A percentile compares a stretch with the other conserved stretches of the same genome.
Evolutionary conservation across 1,139 yeast genomes (phyloP).

Genomic region (Hyphopichia khmerensis): DNA sequence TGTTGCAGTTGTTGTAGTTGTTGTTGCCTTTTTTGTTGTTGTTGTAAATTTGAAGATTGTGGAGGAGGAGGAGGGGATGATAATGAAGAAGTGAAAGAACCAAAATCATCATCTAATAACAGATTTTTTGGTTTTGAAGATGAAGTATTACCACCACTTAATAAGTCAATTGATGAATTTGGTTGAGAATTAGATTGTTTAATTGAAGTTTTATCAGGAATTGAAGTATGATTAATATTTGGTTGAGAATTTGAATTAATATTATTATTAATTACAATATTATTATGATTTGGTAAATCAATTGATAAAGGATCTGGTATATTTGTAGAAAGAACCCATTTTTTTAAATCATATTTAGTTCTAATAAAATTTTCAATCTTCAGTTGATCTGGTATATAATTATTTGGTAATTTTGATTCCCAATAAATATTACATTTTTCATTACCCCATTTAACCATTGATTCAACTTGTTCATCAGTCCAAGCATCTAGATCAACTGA

Average conservation of each 20-base stretch:
- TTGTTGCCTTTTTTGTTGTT: too few relatives aligned
- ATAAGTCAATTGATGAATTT: conserved; percentile 1
- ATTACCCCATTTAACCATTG: conserved; percentile 88
- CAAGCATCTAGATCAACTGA: conserved; percentile 94
- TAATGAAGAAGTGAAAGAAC: conserved; percentile 30
- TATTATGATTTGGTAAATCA: not conserved
- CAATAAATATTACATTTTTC: conserved; percentile 71
- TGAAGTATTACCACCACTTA: not conserved
- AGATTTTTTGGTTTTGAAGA: conserved; percentile 2
- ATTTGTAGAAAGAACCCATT: conserved; percentile 63
- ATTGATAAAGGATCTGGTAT: conserved; percentile 61
- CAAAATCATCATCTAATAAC: conserved; percentile 42
- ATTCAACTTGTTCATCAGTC: conserved; percentile 89
- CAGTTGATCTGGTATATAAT: conserved; percentile 77
- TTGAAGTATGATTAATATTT: not conserved
- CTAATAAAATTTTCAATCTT: conserved; percentile 87
- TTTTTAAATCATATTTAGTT: conserved; percentile 85
- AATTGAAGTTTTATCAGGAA: not conserved
- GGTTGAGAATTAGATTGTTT: conserved; percentile 2
- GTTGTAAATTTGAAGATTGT: not conserved
- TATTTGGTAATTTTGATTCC: conserved; percentile 75
- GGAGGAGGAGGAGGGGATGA: not conserved
- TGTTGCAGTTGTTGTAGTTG: too few relatives aligned
- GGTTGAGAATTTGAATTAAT: conserved; percentile 7
- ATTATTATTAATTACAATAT: conserved; percentile 5